Conservation (phyloP, 2,329 filamentous ascomycete genomes). For the Hypoxylon sp. region DNA sequence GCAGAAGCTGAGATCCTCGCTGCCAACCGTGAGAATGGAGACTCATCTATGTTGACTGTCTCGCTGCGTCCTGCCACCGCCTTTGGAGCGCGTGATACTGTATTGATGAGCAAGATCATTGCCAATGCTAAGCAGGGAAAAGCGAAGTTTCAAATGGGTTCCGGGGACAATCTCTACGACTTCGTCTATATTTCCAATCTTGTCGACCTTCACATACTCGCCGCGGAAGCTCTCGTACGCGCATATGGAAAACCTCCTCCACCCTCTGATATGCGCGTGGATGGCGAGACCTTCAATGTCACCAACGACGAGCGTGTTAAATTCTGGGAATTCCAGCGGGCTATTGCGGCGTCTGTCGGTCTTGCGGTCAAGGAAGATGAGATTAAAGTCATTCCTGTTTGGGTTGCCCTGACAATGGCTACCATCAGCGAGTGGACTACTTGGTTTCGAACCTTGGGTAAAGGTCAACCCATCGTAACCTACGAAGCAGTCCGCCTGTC, state of each 20-base stretch:
- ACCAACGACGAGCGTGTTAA: background rate
- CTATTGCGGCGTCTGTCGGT: background rate
- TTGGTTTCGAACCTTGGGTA: constrained; percentile 3
- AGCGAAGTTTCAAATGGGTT: background rate
- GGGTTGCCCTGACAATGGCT: background rate
- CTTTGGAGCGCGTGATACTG: background rate
- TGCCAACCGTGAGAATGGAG: background rate
- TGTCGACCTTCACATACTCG: background rate
- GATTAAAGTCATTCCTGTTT: constrained; percentile 2
- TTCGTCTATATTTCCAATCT: background rate
- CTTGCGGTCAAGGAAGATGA: constrained; percentile 4
- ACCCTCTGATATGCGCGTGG: background rate
- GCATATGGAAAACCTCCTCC: background rate
- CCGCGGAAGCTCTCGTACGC: background rate
- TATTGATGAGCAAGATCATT: background rate
- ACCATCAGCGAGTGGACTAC: constrained; percentile 3
- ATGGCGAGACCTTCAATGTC: background rate
- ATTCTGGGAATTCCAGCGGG: constrained; percentile 1
- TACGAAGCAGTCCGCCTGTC: background rate
- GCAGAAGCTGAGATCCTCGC: background rate
- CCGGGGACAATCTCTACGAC: background rate
- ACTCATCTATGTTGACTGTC: background rate
- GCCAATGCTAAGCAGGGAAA: background rate
- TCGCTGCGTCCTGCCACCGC: background rate
- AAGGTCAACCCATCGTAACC: constrained; percentile 2